Base-by-base conservation (phyloP, 2,329 filamentous ascomycete genomes). In the Botrytis hyacinthi region DNA sequence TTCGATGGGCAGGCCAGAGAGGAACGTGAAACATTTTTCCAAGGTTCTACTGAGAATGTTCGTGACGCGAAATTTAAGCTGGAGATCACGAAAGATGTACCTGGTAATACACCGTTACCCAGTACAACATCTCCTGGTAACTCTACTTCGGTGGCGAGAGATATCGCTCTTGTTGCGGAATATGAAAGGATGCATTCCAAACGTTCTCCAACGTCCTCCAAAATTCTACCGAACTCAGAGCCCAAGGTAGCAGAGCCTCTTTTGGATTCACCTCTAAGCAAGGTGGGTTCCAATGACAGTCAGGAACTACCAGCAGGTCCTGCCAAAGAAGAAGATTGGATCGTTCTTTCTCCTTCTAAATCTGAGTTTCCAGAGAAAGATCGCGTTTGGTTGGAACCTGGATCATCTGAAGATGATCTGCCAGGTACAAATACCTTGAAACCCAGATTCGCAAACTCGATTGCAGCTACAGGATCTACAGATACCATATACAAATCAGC, bases 31-130 rank as follows among this genome's bases (percentile, higher is more conserved):
- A 85, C 86, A 8, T 87, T 87, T 78, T 84, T 87, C 66, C 82
- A 85, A 70, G 87, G 87, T 75, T 86, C 83, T 78, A 88, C 85
- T 76, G 86, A 87, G 75, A 85, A 86, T 67, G 86, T 85, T 74
- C 83, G 84, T 73, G 81, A 80, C 72, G 83, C 81, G 74, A 81
- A 81, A 66, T 78, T 75, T 8, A 74, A 73, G 57, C 62, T 75
- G 57, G 65, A 46, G 32, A n/a, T 59, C 54, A 54, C 72, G 40
- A 75, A 74, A 46, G 72, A 76, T 60, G 32, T 46, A 60, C 44
- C 60, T 22, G 76, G 73, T 59, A 44, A 66, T 48, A 74, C 70
- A 62, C 74, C 59, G 63, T 51, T 69, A 54, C 67, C 63, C 14
- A 76, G 59, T 54, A 71, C 70, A 22, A 68, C 73, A 42, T 57